A percentile compares a stretch with the other conserved stretches of the same genome.
Conservation (phyloP, 495 filamentous ascomycete genomes). For the Cercophora newfieldiana region DNA sequence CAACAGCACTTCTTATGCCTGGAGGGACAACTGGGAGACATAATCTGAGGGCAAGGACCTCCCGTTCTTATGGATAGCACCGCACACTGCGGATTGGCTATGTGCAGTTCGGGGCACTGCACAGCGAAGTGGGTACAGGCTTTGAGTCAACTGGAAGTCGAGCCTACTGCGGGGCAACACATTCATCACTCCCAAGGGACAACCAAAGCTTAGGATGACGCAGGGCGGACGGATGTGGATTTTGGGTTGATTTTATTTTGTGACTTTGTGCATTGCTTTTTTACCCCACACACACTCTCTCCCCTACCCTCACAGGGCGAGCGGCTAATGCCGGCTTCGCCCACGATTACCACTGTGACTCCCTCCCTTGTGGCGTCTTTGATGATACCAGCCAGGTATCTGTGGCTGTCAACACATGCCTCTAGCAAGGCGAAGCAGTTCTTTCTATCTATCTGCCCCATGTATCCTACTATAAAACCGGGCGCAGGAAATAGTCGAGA, state of each 20-base stretch:
- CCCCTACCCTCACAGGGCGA: neutral
- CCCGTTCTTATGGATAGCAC: neutral
- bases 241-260: conserved; percentile 24
- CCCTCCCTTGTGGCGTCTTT: neutral
- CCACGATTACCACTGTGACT: neutral
- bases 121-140: neutral
- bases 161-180: neutral
- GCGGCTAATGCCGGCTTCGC: conserved; percentile 6
- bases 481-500: conserved; percentile 47
- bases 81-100: neutral
- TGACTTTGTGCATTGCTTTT: conserved; percentile 23
- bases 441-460: neutral
- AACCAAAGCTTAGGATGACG: neutral
- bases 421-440: neutral
- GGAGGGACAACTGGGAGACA: conserved; percentile 21
- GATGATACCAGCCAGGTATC: neutral
- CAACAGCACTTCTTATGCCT: conserved; percentile 17
- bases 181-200: neutral
- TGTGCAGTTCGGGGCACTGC: neutral
- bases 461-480: conserved; percentile 30
- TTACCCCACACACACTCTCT: conserved; percentile 8
- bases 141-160: neutral
- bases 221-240: conserved; percentile 8
- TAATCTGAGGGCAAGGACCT: conserved; percentile 17
- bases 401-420: neutral